These are phyloP conservation scores for Sugiyamaella chiloensis DNA, from an alignment of 805 yeast species.

Conservation along the genomic window DNA sequence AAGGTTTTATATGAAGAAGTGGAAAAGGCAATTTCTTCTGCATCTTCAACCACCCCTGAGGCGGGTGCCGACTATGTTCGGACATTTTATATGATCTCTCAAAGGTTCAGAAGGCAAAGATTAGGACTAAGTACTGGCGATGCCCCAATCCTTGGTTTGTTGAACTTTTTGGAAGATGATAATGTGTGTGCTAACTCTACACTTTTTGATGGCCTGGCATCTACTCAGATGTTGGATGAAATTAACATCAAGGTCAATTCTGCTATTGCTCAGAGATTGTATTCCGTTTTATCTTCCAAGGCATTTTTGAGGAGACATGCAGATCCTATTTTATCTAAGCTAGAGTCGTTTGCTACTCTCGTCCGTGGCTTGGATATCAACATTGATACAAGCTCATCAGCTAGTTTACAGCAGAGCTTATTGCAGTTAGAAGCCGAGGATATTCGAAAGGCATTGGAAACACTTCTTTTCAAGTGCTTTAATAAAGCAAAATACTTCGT, in stretches of 20 bases:
- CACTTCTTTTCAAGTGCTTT: slow-evolving; percentile 76
- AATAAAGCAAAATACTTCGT: slow-evolving; percentile 81
- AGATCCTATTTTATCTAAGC: slow-evolving; percentile 74
- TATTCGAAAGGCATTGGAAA: slow-evolving; percentile 70
- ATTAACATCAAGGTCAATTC: slow-evolving; percentile 75
- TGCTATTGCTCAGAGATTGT: slow-evolving; percentile 78
- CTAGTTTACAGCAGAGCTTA: slow-evolving; percentile 68
- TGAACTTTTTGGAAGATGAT: slow-evolving; percentile 85
- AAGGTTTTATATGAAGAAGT: slow-evolving; percentile 29
- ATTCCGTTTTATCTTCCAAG: slow-evolving; percentile 70
- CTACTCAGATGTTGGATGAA: slow-evolving; percentile 65
- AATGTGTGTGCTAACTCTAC: slow-evolving; percentile 68
- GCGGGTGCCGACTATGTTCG: slow-evolving; percentile 64
- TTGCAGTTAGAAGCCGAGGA: slow-evolving; percentile 58
- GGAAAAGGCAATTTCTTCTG: slow-evolving; percentile 16
- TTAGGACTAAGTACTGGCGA: slow-evolving; percentile 41
- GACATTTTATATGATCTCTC: slow-evolving; percentile 61
- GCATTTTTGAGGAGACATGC: slow-evolving; percentile 86
- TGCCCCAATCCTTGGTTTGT: slow-evolving; percentile 55
- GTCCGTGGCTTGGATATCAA: slow-evolving; percentile 51
- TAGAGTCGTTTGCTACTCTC: slow-evolving; percentile 74
- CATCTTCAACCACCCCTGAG: slow-evolving; percentile 34
- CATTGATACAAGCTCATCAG: slow-evolving; percentile 71
- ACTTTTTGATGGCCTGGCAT: slow-evolving; percentile 48
- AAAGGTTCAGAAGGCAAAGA: slow-evolving; percentile 68